Conservation (phyloP, 2,329 filamentous ascomycete species). For the Dryadomyces quercivorus region DNA sequence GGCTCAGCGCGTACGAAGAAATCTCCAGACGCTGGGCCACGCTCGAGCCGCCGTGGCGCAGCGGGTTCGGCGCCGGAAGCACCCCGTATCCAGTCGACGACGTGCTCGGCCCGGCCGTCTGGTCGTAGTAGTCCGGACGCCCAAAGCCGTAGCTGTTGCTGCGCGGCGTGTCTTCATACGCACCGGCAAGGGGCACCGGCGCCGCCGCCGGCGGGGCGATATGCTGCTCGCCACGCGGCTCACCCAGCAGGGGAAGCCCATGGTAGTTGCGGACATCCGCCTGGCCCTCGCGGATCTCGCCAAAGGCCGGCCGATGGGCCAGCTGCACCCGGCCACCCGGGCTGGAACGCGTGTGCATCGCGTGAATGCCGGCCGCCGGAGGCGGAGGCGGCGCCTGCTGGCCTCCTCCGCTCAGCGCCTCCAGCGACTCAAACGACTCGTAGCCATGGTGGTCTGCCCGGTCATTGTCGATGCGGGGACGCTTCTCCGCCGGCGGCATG, state of each 20-base stretch:
- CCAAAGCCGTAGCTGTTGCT: neutral
- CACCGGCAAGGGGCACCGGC: too few species aligned
- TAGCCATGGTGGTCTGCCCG: neutral
- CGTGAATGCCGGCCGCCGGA: neutral
- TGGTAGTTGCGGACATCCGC: conserved; percentile 5
- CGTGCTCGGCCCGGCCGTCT: neutral
- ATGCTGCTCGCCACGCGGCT: neutral
- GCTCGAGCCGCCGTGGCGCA: neutral
- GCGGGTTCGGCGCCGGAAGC: conserved; percentile 7
- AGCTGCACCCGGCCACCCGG: conserved; percentile 12
- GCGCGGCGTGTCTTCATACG: neutral
- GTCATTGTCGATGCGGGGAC: conserved; percentile 7
- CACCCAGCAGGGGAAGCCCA: neutral
- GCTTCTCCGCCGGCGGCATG: conserved; percentile 8
- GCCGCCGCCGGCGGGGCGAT: too few species aligned
- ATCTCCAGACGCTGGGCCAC: conserved; percentile 6
- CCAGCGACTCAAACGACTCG: neutral
- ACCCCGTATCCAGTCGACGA: neutral
- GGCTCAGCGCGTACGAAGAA: conserved; percentile 2
- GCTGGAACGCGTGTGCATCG: conserved; percentile 11
- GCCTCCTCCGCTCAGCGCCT: neutral
- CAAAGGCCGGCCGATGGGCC: conserved; percentile 20
- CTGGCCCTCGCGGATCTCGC: conserved; percentile 21
- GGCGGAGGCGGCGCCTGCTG: too few species aligned
- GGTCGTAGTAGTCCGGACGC: neutral